These are phyloP conservation scores for Pythium inflatum DNA, from an alignment of 352 stramenopile genomes.

Conservation along the genomic window DNA sequence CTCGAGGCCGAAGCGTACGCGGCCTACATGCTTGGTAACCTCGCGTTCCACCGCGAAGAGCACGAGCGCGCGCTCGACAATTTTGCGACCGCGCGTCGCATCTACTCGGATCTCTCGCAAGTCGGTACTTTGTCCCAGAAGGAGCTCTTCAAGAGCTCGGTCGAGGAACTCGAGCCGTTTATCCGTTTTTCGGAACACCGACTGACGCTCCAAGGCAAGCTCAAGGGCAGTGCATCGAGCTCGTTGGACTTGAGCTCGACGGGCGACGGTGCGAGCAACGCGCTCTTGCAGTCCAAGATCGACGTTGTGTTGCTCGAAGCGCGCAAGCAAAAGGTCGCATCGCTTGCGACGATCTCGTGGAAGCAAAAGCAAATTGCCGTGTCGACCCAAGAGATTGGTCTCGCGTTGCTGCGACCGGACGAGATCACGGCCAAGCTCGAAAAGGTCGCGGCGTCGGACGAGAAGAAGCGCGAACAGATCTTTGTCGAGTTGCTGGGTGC, in stretches of 20 bases:
- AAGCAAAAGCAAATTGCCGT: conserved; percentile 79
- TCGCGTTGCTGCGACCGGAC: conserved; percentile 74
- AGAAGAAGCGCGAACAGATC: conserved; percentile 72
- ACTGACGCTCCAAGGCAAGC: conserved; percentile 60
- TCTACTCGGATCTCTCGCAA: conserved; percentile 84
- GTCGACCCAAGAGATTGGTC: conserved; percentile 68
- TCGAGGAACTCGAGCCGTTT: conserved; percentile 81
- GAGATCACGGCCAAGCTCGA: conserved; percentile 71
- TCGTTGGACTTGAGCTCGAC: conserved; percentile 60
- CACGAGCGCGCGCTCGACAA: conserved; percentile 82
- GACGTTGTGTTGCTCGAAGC: conserved; percentile 81
- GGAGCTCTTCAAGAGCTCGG: conserved; percentile 71
- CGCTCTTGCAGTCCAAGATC: conserved; percentile 84
- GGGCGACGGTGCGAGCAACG: conserved; percentile 71
- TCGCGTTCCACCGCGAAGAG: conserved; percentile 88
- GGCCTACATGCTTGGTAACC: conserved; percentile 87
- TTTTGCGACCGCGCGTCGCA: conserved; percentile 77
- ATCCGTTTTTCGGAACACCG: conserved; percentile 87
- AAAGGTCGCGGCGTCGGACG: conserved; percentile 39
- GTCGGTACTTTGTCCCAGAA: conserved; percentile 82
- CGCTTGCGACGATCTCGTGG: conserved; percentile 78
- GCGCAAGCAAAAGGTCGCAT: conserved; percentile 85
- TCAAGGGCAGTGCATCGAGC: conserved; percentile 39
- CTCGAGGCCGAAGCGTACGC: conserved; percentile 89
- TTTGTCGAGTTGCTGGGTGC: conserved; percentile 76